Evolutionary conservation across 2,329 filamentous ascomycete species (phyloP), one percentile per base, ranked within the genome.

Genomic region (Aspergillus sojae): DNA sequence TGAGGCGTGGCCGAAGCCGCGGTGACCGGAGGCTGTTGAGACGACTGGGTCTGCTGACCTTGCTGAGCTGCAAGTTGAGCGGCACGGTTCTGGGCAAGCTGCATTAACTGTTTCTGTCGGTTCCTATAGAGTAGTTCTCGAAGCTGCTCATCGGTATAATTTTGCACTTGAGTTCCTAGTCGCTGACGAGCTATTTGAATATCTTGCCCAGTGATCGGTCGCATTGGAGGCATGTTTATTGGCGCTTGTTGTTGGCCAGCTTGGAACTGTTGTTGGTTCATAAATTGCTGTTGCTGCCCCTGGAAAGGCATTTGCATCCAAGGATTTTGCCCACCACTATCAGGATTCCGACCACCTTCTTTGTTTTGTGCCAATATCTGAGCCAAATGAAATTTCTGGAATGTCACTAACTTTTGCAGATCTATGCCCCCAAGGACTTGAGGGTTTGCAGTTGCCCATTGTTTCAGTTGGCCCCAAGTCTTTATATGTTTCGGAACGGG

Each of bases 391-490:
- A 82, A 68, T 54, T 73, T 78, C 63, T 82, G 80, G 19, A 81
- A 65, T 23, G 71, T 72, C 59, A 75, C 69, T 16, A 85, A 67
- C 60, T 78, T 82, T 6, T 75, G 67, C 21, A 80, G 60, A 52
- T 79, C 80, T 4, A 78, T 75, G 11, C 75, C 77, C 21, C 78
- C 79, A 55, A 83, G 67, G 5, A 77, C 74, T 55, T 77, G 76
- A 19, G 77, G 76, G 61, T 86, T 86, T 50, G 81, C 76, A 32
- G 72, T 69, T 19, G 82, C 81, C 78, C 84, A 85, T 58, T 82
- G 76, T 72, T 87, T 88, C 7, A 88, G 76, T 61, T 86, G 82
- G 10, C 81, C 81, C 86, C 86, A 88, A 2, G 81, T 83, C 67
- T 81, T 83, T 28, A 88, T 77, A 14, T 82, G 74, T 32, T 80